Evolutionary conservation across 768 basidiomycete genomes (phyloP).

Genomic region (Psilocybe sp.): DNA sequence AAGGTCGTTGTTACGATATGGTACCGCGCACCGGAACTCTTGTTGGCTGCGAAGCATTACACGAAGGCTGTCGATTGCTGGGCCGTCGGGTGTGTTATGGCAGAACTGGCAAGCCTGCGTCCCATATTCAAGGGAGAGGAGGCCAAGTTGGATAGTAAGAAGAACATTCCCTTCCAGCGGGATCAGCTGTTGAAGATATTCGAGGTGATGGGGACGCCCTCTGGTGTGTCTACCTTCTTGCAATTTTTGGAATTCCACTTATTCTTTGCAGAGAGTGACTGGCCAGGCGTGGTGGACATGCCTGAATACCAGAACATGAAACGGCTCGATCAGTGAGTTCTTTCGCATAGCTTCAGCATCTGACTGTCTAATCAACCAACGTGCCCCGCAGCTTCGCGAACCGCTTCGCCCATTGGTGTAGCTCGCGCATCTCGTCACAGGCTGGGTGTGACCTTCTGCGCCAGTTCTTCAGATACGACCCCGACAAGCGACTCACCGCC

Average conservation of each 20-base stretch:
- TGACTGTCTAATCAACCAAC: neutral
- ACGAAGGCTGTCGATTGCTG: conserved; percentile 96
- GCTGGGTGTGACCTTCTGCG: conserved; percentile 82
- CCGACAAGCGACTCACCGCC: conserved; percentile 81
- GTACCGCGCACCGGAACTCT: conserved; percentile 96
- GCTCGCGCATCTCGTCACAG: conserved; percentile 53
- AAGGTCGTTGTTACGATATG: conserved; percentile 99
- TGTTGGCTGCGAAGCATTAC: conserved; percentile 96
- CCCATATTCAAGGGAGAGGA: conserved; percentile 99
- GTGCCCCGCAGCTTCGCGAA: conserved; percentile 35
- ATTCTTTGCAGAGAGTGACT: conserved; percentile 63
- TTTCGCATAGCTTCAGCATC: neutral
- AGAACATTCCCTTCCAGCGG: conserved; percentile 94
- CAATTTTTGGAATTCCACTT: conserved; percentile 1
- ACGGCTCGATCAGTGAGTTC: conserved; percentile 66
- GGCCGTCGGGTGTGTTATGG: conserved; percentile 98
- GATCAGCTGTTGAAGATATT: conserved; percentile 97
- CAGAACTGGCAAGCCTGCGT: conserved; percentile 87
- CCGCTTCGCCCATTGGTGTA: conserved; percentile 77
- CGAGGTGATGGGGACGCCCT: conserved; percentile 88
- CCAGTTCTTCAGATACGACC: conserved; percentile 87
- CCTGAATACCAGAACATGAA: conserved; percentile 86
- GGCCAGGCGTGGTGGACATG: conserved; percentile 84
- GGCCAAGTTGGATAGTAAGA: conserved; percentile 95
- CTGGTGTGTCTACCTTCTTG: conserved; percentile 47